Evolutionary conservation across 1,284 basidiomycete species (phyloP), one percentile per base, ranked within the genome.

Genomic region (Malassezia obtusa): DNA sequence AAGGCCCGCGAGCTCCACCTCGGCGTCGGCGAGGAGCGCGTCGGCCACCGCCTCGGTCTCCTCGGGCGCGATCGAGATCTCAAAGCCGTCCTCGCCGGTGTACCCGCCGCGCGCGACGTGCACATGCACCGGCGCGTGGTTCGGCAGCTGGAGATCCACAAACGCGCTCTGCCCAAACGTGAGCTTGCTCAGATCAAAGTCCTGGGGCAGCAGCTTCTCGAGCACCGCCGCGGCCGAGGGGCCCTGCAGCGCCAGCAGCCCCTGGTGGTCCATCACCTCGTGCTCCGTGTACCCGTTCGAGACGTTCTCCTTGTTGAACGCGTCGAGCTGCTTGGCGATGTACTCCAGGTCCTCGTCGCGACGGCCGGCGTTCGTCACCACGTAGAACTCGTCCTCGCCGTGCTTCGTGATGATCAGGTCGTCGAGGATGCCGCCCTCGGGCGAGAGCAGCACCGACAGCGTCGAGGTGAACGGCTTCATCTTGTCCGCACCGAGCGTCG

Each of bases 51-150:
- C 80, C 7, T 83, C 78, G 0, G 89, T 85, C 44, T 85, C 78
- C 10, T 80, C 78, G 1, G 87, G 87, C 1, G 89, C 87, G 41
- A 95, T 85, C 2, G 89, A 94, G 66, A 96, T 89, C 79, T 98
- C 92, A 63, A 98, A 96, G 0, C 92, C 94, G 74, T 99, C 92
- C 77, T 99, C 94, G 30, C 94, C 92, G 0, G 94, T 98, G 77
- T 99, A 99, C 4, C 94, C 92, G 21, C 89, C 89, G n/a, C 92
- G 83, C 9, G 90, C 87, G 31, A 98, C 83, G 73, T 96, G 94
- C 24, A 75, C 73, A n/a, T 66, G 48, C 21, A 54, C 89, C 38
- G 59, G 35, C 17, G 60, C 38, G 21, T 24, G 57, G 79, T 61
- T 58, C 63, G 84, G 83, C 61, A 87, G 83, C 1, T 84, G 80